Conservation (phyloP, 108 stramenopile species). For the Seminavis robusta region DNA sequence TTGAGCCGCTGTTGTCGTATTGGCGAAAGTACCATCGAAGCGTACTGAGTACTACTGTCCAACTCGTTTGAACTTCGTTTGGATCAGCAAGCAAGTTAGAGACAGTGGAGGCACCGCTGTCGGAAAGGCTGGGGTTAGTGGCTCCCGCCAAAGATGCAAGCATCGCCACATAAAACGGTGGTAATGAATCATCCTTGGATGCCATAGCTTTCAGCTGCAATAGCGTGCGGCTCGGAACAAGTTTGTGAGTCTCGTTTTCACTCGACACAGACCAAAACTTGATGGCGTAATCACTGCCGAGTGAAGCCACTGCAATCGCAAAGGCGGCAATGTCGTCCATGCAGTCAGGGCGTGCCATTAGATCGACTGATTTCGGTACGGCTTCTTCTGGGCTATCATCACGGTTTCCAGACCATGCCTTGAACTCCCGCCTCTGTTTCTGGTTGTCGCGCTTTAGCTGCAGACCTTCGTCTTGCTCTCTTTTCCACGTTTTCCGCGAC, state of each 20-base stretch:
- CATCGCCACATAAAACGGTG: slow-evolving; percentile 58
- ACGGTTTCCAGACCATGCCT: slow-evolving; percentile 42
- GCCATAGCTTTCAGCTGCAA: slow-evolving; percentile 42
- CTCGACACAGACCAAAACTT: slow-evolving; percentile 53
- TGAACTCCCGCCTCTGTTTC: slow-evolving; percentile 55
- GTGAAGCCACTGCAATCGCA: slow-evolving; percentile 49
- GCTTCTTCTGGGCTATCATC: slow-evolving; percentile 2
- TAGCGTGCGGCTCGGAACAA: slow-evolving; percentile 48
- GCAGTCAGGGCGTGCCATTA: slow-evolving; percentile 76
- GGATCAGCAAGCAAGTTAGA: too few relatives aligned
- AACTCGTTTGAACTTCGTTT: too few relatives aligned
- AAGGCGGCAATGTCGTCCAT: slow-evolving; percentile 82
- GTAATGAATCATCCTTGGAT: slow-evolving; percentile 45
- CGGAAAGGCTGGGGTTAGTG: too few relatives aligned
- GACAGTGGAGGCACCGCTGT: not conserved
- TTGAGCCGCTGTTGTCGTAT: too few relatives aligned
- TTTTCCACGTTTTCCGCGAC: slow-evolving; percentile 60
- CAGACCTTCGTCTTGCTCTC: slow-evolving; percentile 59
- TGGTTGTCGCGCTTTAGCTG: slow-evolving; percentile 43
- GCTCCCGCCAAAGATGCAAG: slow-evolving; percentile 63
- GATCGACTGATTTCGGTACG: slow-evolving; percentile 63
- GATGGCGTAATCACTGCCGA: slow-evolving; percentile 47
- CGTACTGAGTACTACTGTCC: slow-evolving; percentile 32
- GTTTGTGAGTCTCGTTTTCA: slow-evolving; percentile 9
- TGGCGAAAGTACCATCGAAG: slow-evolving; percentile 67